These are phyloP conservation scores for Yarrowia phangngaensis DNA, from an alignment of 805 yeast species.

Conservation along the genomic window DNA sequence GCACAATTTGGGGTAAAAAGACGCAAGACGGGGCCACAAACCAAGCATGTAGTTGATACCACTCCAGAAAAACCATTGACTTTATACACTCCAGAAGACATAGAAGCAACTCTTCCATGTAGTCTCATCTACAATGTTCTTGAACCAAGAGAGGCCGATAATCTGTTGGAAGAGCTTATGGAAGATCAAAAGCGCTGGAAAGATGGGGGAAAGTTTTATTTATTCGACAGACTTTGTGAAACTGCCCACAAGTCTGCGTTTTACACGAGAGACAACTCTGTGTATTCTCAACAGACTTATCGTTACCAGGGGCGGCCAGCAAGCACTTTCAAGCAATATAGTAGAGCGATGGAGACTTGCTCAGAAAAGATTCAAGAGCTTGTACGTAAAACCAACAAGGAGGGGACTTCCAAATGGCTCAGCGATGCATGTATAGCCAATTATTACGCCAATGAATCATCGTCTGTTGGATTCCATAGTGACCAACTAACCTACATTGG, in stretches of 20 bases:
- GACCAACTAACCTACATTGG: conserved; percentile 71
- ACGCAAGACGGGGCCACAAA: not conserved
- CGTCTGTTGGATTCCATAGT: conserved; percentile 69
- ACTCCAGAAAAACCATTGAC: not conserved
- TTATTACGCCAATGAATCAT: conserved; percentile 48
- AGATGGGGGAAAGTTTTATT: conserved; percentile 47
- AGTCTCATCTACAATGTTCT: conserved; percentile 51
- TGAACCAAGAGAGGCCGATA: conserved; percentile 49
- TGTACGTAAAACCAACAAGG: conserved; percentile 41
- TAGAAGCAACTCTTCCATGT: conserved; percentile 50
- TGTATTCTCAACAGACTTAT: conserved; percentile 29
- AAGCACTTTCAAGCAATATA: conserved; percentile 39
- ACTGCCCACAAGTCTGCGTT: conserved; percentile 54
- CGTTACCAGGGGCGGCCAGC: conserved; percentile 44
- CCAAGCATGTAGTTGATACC: not conserved
- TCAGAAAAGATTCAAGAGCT: conserved; percentile 43
- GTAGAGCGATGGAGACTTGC: conserved; percentile 44
- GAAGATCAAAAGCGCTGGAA: conserved; percentile 44
- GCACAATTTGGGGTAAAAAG: not conserved
- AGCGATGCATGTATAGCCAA: conserved; percentile 57
- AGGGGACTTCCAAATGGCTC: conserved; percentile 46
- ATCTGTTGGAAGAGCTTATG: conserved; percentile 45
- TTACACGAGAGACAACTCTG: conserved; percentile 37
- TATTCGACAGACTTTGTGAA: conserved; percentile 58
- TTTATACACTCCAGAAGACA: conserved; percentile 50